phyloP scores from a whole-genome alignment of 2,329 filamentous ascomycete species.

The Microdochium trichocladiopsis region DNA sequence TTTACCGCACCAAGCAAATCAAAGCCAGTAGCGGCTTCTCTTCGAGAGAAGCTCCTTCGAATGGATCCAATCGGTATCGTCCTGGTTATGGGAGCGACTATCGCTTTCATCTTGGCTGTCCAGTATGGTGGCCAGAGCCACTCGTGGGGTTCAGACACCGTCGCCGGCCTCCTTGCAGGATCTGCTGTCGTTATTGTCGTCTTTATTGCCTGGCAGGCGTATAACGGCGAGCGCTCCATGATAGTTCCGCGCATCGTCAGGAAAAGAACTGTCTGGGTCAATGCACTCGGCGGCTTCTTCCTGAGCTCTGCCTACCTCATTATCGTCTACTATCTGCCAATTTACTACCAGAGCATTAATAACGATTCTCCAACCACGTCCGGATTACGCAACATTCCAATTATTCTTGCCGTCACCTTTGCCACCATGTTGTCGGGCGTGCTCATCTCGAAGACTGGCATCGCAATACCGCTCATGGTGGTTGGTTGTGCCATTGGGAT shows the following conservation, averaged over 20 bases:
- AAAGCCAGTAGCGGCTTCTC: neutral
- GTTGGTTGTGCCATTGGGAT: constrained; percentile 24
- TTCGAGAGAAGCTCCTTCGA: constrained; percentile 5
- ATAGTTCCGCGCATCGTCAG: too few species aligned
- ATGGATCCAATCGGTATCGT: constrained; percentile 26
- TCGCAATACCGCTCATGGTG: constrained; percentile 25
- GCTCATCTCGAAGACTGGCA: constrained; percentile 15
- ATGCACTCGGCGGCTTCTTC: constrained; percentile 16
- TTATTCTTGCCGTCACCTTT: constrained; percentile 22
- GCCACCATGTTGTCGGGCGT: constrained; percentile 18
- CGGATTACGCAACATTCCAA: constrained; percentile 26
- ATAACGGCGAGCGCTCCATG: too few species aligned
- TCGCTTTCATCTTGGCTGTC: constrained; percentile 38
- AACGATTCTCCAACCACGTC: constrained; percentile 19
- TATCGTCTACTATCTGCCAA: constrained; percentile 27
- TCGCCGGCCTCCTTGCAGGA: too few species aligned
- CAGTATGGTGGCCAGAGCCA: constrained; percentile 38
- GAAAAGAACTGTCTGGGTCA: constrained; percentile 22
- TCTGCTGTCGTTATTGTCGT: too few species aligned
- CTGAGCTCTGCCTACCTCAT: constrained; percentile 22
- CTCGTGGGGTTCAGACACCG: too few species aligned
- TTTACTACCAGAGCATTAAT: constrained; percentile 31
- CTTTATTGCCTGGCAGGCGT: too few species aligned
- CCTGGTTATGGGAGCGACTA: constrained; percentile 22
- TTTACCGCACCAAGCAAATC: constrained; percentile 9